These are phyloP conservation scores for Cichorium intybus DNA, from an alignment of 140 eudicot genomes.

Conservation along the genomic window DNA sequence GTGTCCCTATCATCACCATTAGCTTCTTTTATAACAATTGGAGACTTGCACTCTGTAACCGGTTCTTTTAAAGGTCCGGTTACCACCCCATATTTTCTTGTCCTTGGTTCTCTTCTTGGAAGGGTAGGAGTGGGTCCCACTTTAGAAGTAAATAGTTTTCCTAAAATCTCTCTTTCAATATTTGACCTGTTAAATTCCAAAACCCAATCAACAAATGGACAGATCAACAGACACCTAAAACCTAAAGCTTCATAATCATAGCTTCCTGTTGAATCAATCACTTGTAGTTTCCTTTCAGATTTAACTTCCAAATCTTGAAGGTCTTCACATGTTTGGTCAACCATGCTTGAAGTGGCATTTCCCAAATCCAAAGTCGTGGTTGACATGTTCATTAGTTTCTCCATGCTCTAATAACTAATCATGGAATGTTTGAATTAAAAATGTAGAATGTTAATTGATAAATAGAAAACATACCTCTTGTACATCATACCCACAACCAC, in stretches of 20 bases:
- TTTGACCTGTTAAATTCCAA: conserved; percentile 30
- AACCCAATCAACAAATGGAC: neutral
- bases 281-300: conserved; percentile 15
- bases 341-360: conserved; percentile 33
- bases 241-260: conserved; percentile 4
- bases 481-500: conserved; percentile 78
- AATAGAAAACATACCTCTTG: conserved; percentile 43
- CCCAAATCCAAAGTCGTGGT: conserved; percentile 44
- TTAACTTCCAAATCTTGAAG: conserved; percentile 13
- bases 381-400: conserved; percentile 62
- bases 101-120: conserved; percentile 28
- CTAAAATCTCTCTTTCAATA: conserved; percentile 57
- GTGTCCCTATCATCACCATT: conserved; percentile 38
- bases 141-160: conserved; percentile 41
- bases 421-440: conserved; percentile 6
- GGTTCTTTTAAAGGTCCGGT: conserved; percentile 49
- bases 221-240: neutral
- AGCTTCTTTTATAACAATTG: conserved; percentile 41
- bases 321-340: conserved; percentile 45
- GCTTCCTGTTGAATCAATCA: conserved; percentile 28
- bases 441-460: conserved; percentile 2
- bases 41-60: conserved; percentile 19
- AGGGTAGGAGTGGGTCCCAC: conserved; percentile 14
- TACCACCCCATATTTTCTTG: conserved; percentile 49
- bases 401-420: conserved; percentile 62